A percentile compares a stretch with the other conserved stretches of the same genome.
These are phyloP conservation scores for Vitis rotundifolia DNA, from an alignment of 164 flowering plant genomes.

Conservation along the genomic window DNA sequence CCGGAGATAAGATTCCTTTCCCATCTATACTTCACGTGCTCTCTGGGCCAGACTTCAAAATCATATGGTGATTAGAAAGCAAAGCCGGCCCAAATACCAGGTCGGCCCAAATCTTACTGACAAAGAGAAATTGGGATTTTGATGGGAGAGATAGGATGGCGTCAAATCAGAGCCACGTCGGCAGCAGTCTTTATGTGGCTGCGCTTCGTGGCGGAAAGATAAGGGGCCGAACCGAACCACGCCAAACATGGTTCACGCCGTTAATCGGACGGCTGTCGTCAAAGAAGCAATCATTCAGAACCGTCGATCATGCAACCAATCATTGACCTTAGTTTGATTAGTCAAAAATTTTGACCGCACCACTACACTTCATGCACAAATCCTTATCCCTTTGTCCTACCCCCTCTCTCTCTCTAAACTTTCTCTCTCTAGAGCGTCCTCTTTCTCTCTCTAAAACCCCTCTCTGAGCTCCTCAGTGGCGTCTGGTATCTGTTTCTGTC, in stretches of 20 bases:
- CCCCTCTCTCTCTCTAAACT: neutral
- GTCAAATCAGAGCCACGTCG: neutral
- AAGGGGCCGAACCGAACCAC: neutral
- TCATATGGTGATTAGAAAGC: no score
- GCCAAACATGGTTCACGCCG: neutral
- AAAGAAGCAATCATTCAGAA: neutral
- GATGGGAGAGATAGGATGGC: no score
- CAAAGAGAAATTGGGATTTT: no score
- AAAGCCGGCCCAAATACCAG: no score
- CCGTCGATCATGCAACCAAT: neutral
- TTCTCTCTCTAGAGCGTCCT: neutral
- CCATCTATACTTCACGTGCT: no score
- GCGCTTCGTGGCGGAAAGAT: neutral
- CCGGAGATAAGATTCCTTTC: no score
- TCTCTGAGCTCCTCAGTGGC: no score
- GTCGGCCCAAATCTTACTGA: no score
- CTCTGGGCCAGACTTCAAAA: no score
- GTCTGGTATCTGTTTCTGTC: no score
- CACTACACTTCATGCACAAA: neutral
- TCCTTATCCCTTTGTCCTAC: neutral
- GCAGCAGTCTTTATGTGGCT: neutral
- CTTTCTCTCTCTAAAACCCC: no score
- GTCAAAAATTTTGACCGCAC: neutral
- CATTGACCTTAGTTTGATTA: slow-evolving; percentile 1
- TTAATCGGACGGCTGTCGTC: neutral